phyloP scores from a whole-genome alignment of 2,329 filamentous ascomycete genomes.

The Berkeleyomyces basicola region DNA sequence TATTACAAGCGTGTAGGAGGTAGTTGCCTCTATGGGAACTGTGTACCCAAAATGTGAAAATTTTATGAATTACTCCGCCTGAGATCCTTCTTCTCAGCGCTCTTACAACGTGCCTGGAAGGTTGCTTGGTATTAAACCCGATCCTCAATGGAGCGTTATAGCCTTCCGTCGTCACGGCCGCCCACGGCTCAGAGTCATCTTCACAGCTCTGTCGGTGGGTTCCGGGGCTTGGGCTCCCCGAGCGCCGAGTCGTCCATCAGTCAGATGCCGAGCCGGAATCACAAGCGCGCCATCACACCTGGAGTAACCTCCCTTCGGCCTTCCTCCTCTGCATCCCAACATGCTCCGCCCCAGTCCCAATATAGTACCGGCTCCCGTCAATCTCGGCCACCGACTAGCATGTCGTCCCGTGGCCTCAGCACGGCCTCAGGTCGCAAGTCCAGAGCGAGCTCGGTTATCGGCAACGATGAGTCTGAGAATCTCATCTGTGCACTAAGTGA shows the following conservation, averaged over 20 bases:
- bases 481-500: conserved; percentile 82
- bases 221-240: not conserved
- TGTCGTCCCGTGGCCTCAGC: conserved; percentile 19
- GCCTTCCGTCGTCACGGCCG: conserved; percentile 1
- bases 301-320: not conserved
- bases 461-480: conserved; percentile 42
- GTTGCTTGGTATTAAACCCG: too few relatives aligned
- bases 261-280: conserved; percentile 9
- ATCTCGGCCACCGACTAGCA: conserved; percentile 10
- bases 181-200: not conserved
- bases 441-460: conserved; percentile 23
- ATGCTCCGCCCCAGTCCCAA: not conserved
- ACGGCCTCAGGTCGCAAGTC: conserved; percentile 31
- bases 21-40: not conserved
- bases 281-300: conserved; percentile 6
- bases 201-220: not conserved
- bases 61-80: not conserved
- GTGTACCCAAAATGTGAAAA: not conserved
- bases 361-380: conserved; percentile 1
- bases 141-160: not conserved
- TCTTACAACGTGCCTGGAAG: too few relatives aligned
- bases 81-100: too few relatives aligned
- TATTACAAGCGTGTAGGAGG: not conserved
- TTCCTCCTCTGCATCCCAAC: not conserved
- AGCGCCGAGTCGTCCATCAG: conserved; percentile 11